Evolutionary conservation across 2,329 filamentous ascomycete species (phyloP).

Genomic region (Calonectria hawksworthii): DNA sequence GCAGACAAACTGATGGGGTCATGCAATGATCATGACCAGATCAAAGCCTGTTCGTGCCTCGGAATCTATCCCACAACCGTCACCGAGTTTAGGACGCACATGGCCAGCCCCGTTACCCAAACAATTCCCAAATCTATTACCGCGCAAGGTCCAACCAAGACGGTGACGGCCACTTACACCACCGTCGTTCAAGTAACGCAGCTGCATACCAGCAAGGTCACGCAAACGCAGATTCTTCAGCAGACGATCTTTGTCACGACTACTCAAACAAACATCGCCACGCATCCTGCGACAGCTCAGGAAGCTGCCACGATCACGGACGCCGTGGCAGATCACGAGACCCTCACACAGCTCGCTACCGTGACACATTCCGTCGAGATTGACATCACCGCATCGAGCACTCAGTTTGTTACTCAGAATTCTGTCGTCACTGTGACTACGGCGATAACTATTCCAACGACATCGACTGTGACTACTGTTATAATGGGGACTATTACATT

Average conservation of each 20-base stretch:
- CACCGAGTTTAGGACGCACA: background rate
- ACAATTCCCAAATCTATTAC: background rate
- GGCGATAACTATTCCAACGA: background rate
- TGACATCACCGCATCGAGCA: background rate
- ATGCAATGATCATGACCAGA: background rate
- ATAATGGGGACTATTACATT: background rate
- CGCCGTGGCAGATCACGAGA: background rate
- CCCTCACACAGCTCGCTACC: background rate
- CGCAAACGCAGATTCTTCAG: background rate
- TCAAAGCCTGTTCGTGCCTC: background rate
- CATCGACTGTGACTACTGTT: background rate
- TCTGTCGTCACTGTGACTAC: background rate
- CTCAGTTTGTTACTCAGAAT: background rate
- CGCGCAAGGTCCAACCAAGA: background rate
- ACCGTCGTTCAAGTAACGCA: background rate
- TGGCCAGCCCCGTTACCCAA: background rate
- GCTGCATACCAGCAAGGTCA: background rate
- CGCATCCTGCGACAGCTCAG: background rate
- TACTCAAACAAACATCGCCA: background rate
- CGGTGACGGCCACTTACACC: background rate
- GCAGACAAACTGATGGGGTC: background rate
- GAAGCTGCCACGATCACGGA: background rate
- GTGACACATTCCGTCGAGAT: background rate
- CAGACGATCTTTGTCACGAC: background rate
- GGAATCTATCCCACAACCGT: background rate